Evolutionary conservation across 2,329 filamentous ascomycete genomes (phyloP).

Genomic region (Botrytis squamosa): DNA sequence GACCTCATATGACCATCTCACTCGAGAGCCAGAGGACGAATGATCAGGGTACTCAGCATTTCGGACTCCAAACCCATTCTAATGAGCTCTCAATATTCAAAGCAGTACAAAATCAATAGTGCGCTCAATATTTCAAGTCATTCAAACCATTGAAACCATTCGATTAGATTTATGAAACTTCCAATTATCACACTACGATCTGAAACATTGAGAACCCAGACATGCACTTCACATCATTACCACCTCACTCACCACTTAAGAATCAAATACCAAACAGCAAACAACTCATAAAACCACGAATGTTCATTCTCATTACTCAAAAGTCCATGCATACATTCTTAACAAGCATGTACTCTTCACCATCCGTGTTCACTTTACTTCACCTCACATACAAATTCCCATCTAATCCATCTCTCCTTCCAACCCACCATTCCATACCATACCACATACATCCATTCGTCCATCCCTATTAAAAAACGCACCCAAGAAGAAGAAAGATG

Average conservation of each 20-base stretch:
- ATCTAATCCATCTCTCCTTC: neutral
- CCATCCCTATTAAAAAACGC: constrained; percentile 8
- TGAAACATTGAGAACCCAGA: neutral
- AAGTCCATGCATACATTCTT: neutral
- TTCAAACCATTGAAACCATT: neutral
- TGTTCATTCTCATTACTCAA: constrained; percentile 3
- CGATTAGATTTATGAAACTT: neutral
- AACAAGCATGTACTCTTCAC: neutral
- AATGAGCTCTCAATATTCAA: neutral
- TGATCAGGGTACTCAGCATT: neutral
- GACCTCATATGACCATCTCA: too few species aligned
- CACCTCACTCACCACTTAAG: neutral
- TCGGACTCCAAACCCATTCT: neutral
- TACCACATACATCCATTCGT: constrained; percentile 17
- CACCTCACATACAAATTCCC: constrained; percentile 12
- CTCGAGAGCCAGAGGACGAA: neutral
- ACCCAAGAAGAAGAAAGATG: constrained; percentile 3
- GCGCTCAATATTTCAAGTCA: neutral
- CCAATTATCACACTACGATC: neutral
- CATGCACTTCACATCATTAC: neutral
- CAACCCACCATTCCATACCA: constrained; percentile 9
- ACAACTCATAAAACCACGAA: neutral
- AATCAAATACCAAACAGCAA: neutral
- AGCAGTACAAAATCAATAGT: neutral
- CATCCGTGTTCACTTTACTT: neutral